A percentile compares a stretch with the other conserved stretches of the same genome.
phyloP scores from a whole-genome alignment of 2,329 filamentous ascomycete species.

The Hansfordia pulvinata region DNA sequence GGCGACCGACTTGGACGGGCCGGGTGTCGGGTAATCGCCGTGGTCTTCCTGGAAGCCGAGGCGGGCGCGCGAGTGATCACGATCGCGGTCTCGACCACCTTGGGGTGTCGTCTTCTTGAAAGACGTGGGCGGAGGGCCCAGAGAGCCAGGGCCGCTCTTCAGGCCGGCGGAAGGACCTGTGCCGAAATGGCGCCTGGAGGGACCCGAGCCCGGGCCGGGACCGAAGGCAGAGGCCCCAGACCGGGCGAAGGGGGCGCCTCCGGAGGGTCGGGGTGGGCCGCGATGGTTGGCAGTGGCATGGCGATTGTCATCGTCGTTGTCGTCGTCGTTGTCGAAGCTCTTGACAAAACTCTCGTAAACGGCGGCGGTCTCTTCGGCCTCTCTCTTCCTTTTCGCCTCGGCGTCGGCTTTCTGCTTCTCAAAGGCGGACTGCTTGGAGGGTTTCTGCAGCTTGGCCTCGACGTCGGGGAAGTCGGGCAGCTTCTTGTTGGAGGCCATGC shows the following conservation, averaged over 20 bases:
- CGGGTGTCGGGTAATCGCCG: background rate
- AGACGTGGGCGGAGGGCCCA: constrained; percentile 36
- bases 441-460: constrained; percentile 64
- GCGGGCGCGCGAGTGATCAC: constrained; percentile 26
- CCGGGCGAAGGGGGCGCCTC: constrained; percentile 11
- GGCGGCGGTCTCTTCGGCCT: constrained; percentile 76
- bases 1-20: constrained; percentile 46
- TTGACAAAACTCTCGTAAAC: constrained; percentile 83
- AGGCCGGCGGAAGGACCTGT: constrained; percentile 32
- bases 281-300: constrained; percentile 3
- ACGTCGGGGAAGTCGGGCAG: constrained; percentile 54
- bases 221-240: constrained; percentile 14
- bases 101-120: constrained; percentile 23
- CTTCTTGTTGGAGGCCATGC: constrained; percentile 27
- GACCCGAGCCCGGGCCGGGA: constrained; percentile 15
- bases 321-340: constrained; percentile 53
- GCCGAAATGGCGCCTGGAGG: constrained; percentile 51
- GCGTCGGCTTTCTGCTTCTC: constrained; percentile 82
- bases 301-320: constrained; percentile 22
- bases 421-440: constrained; percentile 74
- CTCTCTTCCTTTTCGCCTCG: constrained; percentile 73
- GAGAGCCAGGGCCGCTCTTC: constrained; percentile 48
- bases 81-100: constrained; percentile 1
- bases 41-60: constrained; percentile 18
- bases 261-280: too few relatives aligned